A percentile compares a stretch with the other conserved stretches of the same genome.
phyloP scores from a whole-genome alignment of 352 stramenopile species.

The Pythium vanterpoolii region DNA sequence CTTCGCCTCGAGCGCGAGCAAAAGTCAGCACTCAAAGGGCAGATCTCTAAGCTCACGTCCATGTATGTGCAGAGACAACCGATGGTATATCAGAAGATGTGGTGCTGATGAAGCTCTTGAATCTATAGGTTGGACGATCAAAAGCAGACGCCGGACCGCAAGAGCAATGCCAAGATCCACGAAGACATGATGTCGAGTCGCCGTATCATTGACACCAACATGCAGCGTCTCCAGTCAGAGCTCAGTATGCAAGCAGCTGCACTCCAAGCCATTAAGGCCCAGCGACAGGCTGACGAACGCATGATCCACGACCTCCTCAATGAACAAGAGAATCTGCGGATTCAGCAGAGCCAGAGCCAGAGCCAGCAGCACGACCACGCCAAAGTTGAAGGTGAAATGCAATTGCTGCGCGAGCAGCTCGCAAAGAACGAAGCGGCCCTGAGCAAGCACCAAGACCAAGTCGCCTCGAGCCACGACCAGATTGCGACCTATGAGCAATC shows the following conservation, averaged over 20 bases:
- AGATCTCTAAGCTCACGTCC: constrained; percentile 78
- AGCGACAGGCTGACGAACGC: constrained; percentile 69
- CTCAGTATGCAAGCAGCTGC: constrained; percentile 51
- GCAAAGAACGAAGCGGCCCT: constrained; percentile 68
- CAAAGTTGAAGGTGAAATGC: constrained; percentile 71
- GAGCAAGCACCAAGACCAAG: constrained; percentile 69
- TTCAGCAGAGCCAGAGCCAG: constrained; percentile 48
- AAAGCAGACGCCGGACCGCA: constrained; percentile 31
- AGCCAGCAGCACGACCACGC: constrained; percentile 40
- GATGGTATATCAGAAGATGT: not conserved
- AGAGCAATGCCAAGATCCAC: constrained; percentile 53
- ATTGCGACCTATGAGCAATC: constrained; percentile 66
- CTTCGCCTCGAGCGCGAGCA: constrained; percentile 79
- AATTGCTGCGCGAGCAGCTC: constrained; percentile 59
- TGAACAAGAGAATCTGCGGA: constrained; percentile 74
- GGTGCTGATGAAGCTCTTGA: not conserved
- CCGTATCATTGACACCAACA: constrained; percentile 79
- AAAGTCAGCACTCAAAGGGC: constrained; percentile 57
- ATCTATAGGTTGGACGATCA: constrained; percentile 46
- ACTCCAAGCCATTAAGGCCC: constrained; percentile 62
- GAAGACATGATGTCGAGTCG: constrained; percentile 85
- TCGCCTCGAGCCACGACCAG: constrained; percentile 58
- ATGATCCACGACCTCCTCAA: constrained; percentile 85
- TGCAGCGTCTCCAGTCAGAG: constrained; percentile 68
- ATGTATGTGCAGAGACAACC: constrained; percentile 32